Evolutionary conservation across 1,139 yeast species (phyloP).

Genomic region (Pichia sp.): DNA sequence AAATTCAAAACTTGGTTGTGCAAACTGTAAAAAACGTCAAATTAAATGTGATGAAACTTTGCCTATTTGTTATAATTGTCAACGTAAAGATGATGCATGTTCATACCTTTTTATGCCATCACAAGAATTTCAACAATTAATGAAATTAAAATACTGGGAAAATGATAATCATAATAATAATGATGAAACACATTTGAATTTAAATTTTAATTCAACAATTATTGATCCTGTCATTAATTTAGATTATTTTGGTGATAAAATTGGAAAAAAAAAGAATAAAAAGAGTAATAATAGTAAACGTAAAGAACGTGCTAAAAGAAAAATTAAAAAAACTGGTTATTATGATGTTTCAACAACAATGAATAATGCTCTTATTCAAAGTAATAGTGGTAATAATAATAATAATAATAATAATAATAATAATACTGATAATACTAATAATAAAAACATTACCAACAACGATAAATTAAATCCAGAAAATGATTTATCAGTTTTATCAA

Average conservation of each 20-base stretch:
- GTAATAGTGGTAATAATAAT: too few relatives aligned
- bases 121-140: slow-evolving; percentile 4
- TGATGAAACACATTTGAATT: neutral
- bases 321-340: neutral
- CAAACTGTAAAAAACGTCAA: slow-evolving; percentile 39
- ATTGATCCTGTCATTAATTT: neutral
- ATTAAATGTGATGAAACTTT: slow-evolving; percentile 42
- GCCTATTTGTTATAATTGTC: slow-evolving; percentile 40
- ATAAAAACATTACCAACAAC: too few relatives aligned
- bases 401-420: neutral
- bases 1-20: slow-evolving; percentile 40
- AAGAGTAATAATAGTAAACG: neutral
- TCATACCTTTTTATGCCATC: slow-evolving; percentile 32
- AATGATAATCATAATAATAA: neutral
- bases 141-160: neutral
- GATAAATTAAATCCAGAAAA: too few relatives aligned
- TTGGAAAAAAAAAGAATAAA: neutral
- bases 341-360: neutral
- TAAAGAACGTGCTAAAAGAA: neutral
- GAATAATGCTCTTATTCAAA: neutral
- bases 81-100: slow-evolving; percentile 33
- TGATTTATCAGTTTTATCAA: too few relatives aligned
- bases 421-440: neutral
- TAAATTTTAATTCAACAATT: neutral
- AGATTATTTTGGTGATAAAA: neutral